phyloP scores from a whole-genome alignment of 371 early-diverging fungal species.

The Mucor lusitanicus region DNA sequence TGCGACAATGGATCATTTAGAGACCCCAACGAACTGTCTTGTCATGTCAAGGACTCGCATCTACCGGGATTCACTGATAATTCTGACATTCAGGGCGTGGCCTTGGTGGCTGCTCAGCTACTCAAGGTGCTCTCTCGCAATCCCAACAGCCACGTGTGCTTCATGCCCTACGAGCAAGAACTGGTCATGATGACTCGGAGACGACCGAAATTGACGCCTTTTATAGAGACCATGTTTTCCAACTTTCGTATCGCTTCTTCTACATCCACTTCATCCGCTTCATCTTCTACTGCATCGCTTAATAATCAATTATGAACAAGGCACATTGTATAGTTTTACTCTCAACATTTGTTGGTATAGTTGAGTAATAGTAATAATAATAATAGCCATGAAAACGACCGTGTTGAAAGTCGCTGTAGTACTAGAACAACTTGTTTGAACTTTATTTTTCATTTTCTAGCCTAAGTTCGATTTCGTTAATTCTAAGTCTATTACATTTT shows the following conservation, averaged over 20 bases:
- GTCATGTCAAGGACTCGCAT: conserved; percentile 20
- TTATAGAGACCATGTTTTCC: conserved; percentile 26
- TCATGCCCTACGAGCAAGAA: conserved; percentile 58
- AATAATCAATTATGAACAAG: background rate
- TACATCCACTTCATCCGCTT: conserved; percentile 15
- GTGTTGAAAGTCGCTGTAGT: too few species aligned
- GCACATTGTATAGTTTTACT: background rate
- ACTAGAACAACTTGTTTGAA: too few species aligned
- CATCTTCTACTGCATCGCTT: conserved; percentile 1
- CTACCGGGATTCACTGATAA: conserved; percentile 38
- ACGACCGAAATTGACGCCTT: conserved; percentile 25
- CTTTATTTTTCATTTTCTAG: too few species aligned
- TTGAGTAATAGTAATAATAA: too few species aligned
- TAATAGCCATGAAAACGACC: too few species aligned
- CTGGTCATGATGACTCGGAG: conserved; percentile 24
- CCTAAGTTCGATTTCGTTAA: too few species aligned
- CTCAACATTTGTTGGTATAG: too few species aligned
- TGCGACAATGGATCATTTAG: conserved; percentile 23
- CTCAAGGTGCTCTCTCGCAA: conserved; percentile 63
- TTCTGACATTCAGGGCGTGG: conserved; percentile 50
- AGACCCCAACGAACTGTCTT: conserved; percentile 15
- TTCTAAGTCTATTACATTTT: too few species aligned
- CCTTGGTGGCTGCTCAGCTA: conserved; percentile 64
- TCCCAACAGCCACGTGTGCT: conserved; percentile 54
- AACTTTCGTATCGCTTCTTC: conserved; percentile 19